These are phyloP conservation scores for Xylaria acuta DNA, from an alignment of 495 filamentous ascomycete genomes.

Conservation along the genomic window DNA sequence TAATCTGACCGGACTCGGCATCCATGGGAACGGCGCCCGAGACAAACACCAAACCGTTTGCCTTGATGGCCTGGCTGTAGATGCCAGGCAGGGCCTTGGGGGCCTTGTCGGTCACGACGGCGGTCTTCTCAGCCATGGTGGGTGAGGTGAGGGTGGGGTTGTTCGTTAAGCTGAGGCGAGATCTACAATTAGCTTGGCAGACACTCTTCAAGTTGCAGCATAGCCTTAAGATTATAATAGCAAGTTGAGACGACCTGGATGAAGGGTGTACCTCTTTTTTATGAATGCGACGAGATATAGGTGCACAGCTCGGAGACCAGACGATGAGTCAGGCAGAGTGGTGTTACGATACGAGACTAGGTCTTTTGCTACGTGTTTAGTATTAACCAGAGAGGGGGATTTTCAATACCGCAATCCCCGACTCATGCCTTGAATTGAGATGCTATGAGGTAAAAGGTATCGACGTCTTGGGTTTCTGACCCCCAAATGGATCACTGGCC, in stretches of 20 bases:
- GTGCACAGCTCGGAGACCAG: not conserved
- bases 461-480: not conserved
- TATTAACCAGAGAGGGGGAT: not conserved
- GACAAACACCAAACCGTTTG: conserved; percentile 72
- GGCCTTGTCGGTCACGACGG: conserved; percentile 55
- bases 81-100: conserved; percentile 52
- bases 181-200: not conserved
- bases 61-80: conserved; percentile 75
- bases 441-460: conserved; percentile 2
- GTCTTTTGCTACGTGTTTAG: not conserved
- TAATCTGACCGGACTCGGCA: conserved; percentile 66
- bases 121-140: conserved; percentile 36
- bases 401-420: not conserved
- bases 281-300: not conserved
- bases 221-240: not conserved
- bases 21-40: conserved; percentile 77
- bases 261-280: not conserved
- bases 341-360: not conserved
- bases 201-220: not conserved
- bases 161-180: not conserved
- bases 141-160: not conserved
- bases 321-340: not conserved
- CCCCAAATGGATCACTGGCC: not conserved
- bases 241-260: not conserved
- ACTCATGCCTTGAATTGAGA: not conserved